These are phyloP conservation scores for Nidularia sp. DNA, from an alignment of 768 basidiomycete species.

Conservation along the genomic window DNA sequence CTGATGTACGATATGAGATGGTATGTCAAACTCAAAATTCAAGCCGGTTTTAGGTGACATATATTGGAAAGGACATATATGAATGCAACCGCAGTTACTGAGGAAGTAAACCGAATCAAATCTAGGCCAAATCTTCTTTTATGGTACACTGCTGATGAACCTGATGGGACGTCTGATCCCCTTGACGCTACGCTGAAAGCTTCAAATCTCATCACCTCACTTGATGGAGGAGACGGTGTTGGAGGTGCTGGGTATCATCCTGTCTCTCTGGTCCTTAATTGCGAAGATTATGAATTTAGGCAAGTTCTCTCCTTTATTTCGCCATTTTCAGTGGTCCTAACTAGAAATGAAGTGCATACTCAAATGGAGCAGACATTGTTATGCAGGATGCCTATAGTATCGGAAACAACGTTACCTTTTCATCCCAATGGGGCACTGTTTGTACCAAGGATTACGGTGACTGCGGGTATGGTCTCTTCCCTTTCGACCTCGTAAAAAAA, in stretches of 20 bases:
- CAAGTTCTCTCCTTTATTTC: constrained; percentile 8
- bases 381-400: constrained; percentile 65
- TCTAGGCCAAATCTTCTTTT: constrained; percentile 63
- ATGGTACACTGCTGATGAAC: constrained; percentile 76
- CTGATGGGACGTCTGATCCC: constrained; percentile 68
- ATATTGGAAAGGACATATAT: constrained; percentile 46
- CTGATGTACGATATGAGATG: constrained; percentile 84
- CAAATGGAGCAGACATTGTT: constrained; percentile 64
- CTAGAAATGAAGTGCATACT: constrained; percentile 24
- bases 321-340: neutral
- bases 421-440: constrained; percentile 53
- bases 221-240: constrained; percentile 48
- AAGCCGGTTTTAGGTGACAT: too few relatives aligned
- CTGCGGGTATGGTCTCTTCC: constrained; percentile 54
- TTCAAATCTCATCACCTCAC: constrained; percentile 51
- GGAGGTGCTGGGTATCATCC: constrained; percentile 61
- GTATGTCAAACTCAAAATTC: constrained; percentile 19
- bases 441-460: constrained; percentile 67
- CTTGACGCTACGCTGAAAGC: constrained; percentile 51
- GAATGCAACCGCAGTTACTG: constrained; percentile 56
- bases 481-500: neutral
- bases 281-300: constrained; percentile 63
- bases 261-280: constrained; percentile 61
- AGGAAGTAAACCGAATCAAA: constrained; percentile 68
- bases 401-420: constrained; percentile 62